These are phyloP conservation scores for Gyrodon lividus DNA, from an alignment of 768 basidiomycete species.

Conservation along the genomic window DNA sequence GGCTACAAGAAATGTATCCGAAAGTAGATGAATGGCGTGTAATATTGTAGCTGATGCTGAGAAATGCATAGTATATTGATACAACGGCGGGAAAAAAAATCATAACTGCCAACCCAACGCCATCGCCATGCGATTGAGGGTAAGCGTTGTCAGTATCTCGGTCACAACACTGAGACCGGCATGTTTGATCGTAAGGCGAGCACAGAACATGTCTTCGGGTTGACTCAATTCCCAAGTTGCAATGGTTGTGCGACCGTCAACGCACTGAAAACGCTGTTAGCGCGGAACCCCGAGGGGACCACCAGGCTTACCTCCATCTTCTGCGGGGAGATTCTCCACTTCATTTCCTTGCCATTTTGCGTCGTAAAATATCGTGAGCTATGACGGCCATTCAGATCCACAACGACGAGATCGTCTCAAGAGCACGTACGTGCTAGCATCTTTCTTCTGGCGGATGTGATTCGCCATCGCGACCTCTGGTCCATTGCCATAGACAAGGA, in stretches of 20 bases:
- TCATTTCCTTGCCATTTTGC: slow-evolving; percentile 67
- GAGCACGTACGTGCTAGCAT: slow-evolving; percentile 60
- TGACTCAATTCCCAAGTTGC: slow-evolving; percentile 69
- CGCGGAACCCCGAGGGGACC: neutral
- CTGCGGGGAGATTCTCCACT: slow-evolving; percentile 65
- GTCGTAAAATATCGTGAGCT: slow-evolving; percentile 77
- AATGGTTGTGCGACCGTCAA: slow-evolving; percentile 58
- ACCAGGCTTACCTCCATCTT: slow-evolving; percentile 62
- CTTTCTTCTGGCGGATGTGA: slow-evolving; percentile 55
- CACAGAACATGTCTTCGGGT: slow-evolving; percentile 56
- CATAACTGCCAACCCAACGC: slow-evolving; percentile 50
- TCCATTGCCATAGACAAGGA: slow-evolving; percentile 68
- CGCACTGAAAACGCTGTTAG: slow-evolving; percentile 43
- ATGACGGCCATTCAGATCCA: neutral
- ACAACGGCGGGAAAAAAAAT: slow-evolving; percentile 5
- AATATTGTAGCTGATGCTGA: slow-evolving; percentile 3
- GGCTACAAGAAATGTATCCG: neutral
- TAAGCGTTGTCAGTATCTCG: slow-evolving; percentile 74
- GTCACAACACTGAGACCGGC: slow-evolving; percentile 64
- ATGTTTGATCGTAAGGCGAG: slow-evolving; percentile 57
- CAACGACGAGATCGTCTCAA: neutral
- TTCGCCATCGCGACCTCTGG: slow-evolving; percentile 56
- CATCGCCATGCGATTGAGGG: slow-evolving; percentile 69
- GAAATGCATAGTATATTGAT: slow-evolving; percentile 4
- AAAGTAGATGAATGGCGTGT: neutral